Evolutionary conservation across 2,329 filamentous ascomycete species (phyloP), one percentile per base, ranked within the genome.

Genomic region (Nemania sp.): DNA sequence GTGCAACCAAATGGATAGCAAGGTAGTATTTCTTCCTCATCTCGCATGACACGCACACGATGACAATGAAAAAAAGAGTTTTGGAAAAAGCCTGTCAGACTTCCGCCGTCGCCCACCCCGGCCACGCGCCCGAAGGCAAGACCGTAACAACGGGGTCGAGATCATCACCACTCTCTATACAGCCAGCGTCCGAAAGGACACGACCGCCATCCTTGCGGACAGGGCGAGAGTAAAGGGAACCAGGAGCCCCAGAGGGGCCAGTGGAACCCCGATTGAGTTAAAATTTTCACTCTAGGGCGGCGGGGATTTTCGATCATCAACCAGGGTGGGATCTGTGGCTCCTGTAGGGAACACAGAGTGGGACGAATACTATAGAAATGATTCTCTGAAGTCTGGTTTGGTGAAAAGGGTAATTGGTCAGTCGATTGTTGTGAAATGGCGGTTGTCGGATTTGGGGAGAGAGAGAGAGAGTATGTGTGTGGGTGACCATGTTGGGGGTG

Each of bases 331-430:
- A 86, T 92, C 89, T 94, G 90, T 92, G 86, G 90, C 92, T 96
- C 84, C 83, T 90, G 85, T 92, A 85, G 87, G 87, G 86, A 94
- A 89, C 87, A 91, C 89, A 95, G 90, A 91, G 87, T 84, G 83
- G 85, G 90, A 92, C 87, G 87, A 91, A 84, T 88, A 93, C 92
- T 97, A 92, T 93, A 96, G 90, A 96, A 96, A 91, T 91, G 91
- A 94, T 94, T 93, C 90, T 92, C 79, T 81, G 75, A 66, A 67
- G 68, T 71, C 69, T 72, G 67, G 11, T 63, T 53, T 32, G 35
- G 47, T 18, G 13, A 25, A 39, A 43, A 40, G 35, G 59, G 54
- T 59, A 49, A 52, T 45, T 60, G 54, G 54, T 58, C 43, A 65
- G 62, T 32, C 3, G 18, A 18, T 11, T 5, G 12, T 20, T 13